Evolutionary conservation across 2,329 filamentous ascomycete species (phyloP), one percentile per base, ranked within the genome.

Genomic region (Sporothrix humicola): DNA sequence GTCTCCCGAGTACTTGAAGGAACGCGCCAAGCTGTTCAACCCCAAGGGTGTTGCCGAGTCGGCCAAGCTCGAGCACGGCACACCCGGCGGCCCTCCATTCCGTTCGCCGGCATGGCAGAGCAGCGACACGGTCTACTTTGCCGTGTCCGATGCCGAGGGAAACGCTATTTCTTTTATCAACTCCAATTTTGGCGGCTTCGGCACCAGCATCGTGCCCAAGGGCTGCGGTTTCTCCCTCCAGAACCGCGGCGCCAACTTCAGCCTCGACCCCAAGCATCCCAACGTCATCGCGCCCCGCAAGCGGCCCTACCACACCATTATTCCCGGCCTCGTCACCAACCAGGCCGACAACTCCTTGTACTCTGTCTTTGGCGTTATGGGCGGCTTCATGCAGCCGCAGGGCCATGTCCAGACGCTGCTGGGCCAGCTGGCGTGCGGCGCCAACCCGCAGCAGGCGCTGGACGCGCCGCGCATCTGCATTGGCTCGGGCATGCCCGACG

Each of bases 141-240:
- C 92, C 73, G 92, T 92, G 12, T 92, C 94, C 0, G 96, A 98
- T 83, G 82, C 85, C 0, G 85, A 90, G 46, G 96, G 96, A 72
- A 98, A 98, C 82, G 95, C 92, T 48, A 95, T 96, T 71, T 96
- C 92, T 26, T 98, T 98, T 84, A 98, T 98, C 85, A 98, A 97
- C 87, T 95, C 92, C 82, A 97, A 95, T 85, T 98, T 95, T 82
- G 91, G 88, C 72, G 94, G 93, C 0, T 95, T 98, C 81, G 96
- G 96, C 71, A 96, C 94, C 0, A 87, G 85, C 77, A 97, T 98
- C 79, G 90, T 99, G 69, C 95, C 96, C 23, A 84, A 86, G 58
- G 93, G 91, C 7, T 97, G 94, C 81, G 95, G 95, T 8, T 98
- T 98, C 84, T 95, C 93, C 0, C 87, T 99, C 23, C 77, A 99